Base-by-base conservation (phyloP, 164 flowering plant genomes). In the Nymphaea thermarum region DNA sequence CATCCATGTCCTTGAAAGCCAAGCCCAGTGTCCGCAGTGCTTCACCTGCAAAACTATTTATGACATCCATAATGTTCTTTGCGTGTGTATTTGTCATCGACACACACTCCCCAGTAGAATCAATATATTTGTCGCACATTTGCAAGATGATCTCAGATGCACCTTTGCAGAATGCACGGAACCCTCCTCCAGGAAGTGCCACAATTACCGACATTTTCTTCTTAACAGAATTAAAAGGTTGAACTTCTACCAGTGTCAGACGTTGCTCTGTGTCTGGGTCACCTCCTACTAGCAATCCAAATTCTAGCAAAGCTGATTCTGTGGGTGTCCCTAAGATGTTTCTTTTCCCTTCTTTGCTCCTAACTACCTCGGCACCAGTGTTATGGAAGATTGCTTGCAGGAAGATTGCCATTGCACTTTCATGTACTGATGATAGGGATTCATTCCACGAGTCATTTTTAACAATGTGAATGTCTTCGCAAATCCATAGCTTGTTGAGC, bases 131-230 rank as follows among this genome's bases (percentile, higher is more conserved):
- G 70, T 80, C 73, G 60, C 87, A 83, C 82, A 76, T 75, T 42
- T 51, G 63, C 65, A 80, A 16, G 42, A 90, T 71, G 63, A 90
- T 87, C 74, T 90, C 96, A n/a, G 93, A 86, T 76, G 93, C 96
- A 47, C 96, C 96, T 84, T 87, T 90, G 80, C 88, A 85, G 65
- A 80, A 85, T 43, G 87, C 96, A 68, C 85, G 81, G 11, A 42
- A 36, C 14, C 83, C 77, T 44, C 87, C 83, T 44, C 71, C 81
- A 18, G 88, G 84, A 62, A 77, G 77, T 42, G 82, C 71, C 6
- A 86, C 82, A 68, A 90, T 80, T n/a, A 84, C 88, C 44, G 91
- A 86, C 96, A 90, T 87, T 71, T 80, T 87, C 80, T 90, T 90
- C 79, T 66, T 82, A 15, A 74, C 80, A 12, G 96, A 90, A 74